Evolutionary conservation across 179 eudicot species (phyloP), one percentile per base, ranked within the genome.

Genomic region (Amaranthus tricolor): DNA sequence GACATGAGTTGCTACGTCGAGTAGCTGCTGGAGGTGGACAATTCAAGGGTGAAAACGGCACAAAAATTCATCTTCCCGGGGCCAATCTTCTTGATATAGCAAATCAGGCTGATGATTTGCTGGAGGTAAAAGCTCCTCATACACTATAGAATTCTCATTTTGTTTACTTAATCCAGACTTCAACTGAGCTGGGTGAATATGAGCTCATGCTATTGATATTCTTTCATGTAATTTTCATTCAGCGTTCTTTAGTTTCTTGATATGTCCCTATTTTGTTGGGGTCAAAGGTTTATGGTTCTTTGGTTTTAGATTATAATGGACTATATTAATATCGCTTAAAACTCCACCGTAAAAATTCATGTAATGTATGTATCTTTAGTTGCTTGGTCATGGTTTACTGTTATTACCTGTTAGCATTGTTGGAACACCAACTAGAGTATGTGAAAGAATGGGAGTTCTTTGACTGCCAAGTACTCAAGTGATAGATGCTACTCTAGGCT

Each of bases 11-110:
- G 81, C 81, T 92, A 66, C 90, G 96, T 50, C 87, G 96, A 77
- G 98, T 94, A 62, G 98, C 97, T 61, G 97, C 88, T 50, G 96
- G 97, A 72, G 97, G 97, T 57, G 98, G 98, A 69, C 93, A 85
- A 75, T 94, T 94, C 66, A 77, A 92, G 86, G 80, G 94, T 81
- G 81, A 82, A 79, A 82, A 90, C 71, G 90, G 86, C 67, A 85
- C 96, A 6, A 90, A 94, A 84, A 86, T 92, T 83, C 97, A 94
- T 81, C 97, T 94, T 81, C 98, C 98, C 55, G 94, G 91, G 65
- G 90, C 97, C 71, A 94, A 94, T 83, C 85, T 94, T 49, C 89
- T 88, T 78, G 98, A 94, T 45, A 92, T 94, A 82, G 94, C 97
- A 72, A 92, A 90, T 82, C 97, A 94, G 84, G 98, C 98, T 75